Evolutionary conservation across 2,329 filamentous ascomycete species (phyloP).

Genomic region (Dothidotthia symphoricarpi): DNA sequence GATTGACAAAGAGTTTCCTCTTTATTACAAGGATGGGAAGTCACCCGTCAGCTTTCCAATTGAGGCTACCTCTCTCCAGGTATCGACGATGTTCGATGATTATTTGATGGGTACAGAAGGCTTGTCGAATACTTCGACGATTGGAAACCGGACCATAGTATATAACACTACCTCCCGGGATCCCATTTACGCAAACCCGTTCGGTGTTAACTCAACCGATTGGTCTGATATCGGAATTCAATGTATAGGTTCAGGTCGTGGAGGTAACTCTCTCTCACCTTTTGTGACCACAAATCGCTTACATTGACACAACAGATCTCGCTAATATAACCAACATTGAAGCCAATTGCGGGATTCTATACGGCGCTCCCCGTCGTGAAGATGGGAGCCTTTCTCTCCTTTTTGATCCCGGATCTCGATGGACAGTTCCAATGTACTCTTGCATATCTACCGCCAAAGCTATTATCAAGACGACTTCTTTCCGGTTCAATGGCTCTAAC

Average conservation of each 20-base stretch:
- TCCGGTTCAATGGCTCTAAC: constrained; percentile 44
- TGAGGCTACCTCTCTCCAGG: not conserved
- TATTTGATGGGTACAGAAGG: constrained; percentile 1
- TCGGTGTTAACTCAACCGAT: constrained; percentile 1
- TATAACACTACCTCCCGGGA: constrained; percentile 1
- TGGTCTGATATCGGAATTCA: not conserved
- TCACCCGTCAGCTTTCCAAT: not conserved
- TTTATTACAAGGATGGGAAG: constrained; percentile 9
- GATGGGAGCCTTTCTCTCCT: constrained; percentile 39
- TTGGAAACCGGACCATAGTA: constrained; percentile 1
- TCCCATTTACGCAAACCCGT: constrained; percentile 8
- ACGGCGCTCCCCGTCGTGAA: constrained; percentile 40
- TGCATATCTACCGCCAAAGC: constrained; percentile 48
- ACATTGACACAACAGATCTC: constrained; percentile 27
- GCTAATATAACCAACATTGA: constrained; percentile 48
- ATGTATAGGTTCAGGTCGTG: not conserved
- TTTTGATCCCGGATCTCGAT: constrained; percentile 44
- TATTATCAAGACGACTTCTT: constrained; percentile 48
- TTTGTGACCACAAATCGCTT: constrained; percentile 28
- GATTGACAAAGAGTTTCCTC: constrained; percentile 37
- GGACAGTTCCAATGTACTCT: constrained; percentile 46
- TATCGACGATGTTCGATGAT: not conserved
- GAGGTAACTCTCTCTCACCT: not conserved
- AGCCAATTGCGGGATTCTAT: constrained; percentile 44
- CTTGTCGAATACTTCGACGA: constrained; percentile 4